These are phyloP conservation scores for Zygotorulaspora danielsina DNA, from an alignment of 805 yeast species.

Conservation along the genomic window DNA sequence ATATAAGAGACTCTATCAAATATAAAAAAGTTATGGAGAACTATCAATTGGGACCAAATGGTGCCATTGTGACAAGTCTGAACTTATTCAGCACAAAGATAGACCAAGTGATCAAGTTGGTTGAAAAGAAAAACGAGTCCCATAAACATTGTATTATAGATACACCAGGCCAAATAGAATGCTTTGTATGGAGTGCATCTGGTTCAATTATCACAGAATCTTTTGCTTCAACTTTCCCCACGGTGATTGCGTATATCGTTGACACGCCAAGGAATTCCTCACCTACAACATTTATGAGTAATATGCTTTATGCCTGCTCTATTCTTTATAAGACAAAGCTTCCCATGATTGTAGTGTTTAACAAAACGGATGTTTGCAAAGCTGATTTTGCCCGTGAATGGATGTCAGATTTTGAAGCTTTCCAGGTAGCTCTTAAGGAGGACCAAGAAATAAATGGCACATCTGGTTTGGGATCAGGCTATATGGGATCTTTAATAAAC, in stretches of 20 bases:
- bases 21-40: slow-evolving; percentile 96
- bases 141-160: slow-evolving; percentile 77
- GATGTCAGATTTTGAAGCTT: slow-evolving; percentile 95
- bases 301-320: slow-evolving; percentile 97
- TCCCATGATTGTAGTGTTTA: slow-evolving; percentile 95
- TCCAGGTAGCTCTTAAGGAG: slow-evolving; percentile 69
- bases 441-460: slow-evolving; percentile 62
- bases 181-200: slow-evolving; percentile 97
- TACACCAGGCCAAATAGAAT: slow-evolving; percentile 98
- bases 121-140: slow-evolving; percentile 63
- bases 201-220: slow-evolving; percentile 96
- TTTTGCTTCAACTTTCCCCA: slow-evolving; percentile 92
- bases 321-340: slow-evolving; percentile 91
- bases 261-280: slow-evolving; percentile 94
- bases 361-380: slow-evolving; percentile 84
- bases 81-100: slow-evolving; percentile 91
- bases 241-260: slow-evolving; percentile 90
- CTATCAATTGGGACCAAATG: slow-evolving; percentile 93
- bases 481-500: slow-evolving; percentile 89
- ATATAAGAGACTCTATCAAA: slow-evolving; percentile 92
- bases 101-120: slow-evolving; percentile 84
- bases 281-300: slow-evolving; percentile 96
- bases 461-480: slow-evolving; percentile 61
- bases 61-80: slow-evolving; percentile 93
- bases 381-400: slow-evolving; percentile 89